These are phyloP conservation scores for Penicillium arizonense DNA, from an alignment of 495 filamentous ascomycete genomes.

Conservation along the genomic window DNA sequence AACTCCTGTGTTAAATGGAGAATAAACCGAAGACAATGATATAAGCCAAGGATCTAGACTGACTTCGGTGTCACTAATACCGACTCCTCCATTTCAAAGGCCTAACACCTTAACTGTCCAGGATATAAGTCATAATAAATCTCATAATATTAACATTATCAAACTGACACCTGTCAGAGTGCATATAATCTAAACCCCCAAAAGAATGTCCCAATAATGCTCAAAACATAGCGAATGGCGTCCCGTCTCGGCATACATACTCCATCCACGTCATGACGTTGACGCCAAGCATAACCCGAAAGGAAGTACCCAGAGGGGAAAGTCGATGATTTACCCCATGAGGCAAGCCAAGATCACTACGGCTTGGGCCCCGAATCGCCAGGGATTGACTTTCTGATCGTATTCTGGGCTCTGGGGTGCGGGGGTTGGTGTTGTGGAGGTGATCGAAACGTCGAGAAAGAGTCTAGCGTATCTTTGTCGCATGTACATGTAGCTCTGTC, in stretches of 20 bases:
- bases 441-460: constrained; percentile 21
- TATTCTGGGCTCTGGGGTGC: neutral
- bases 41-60: too few species aligned
- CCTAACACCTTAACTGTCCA: too few species aligned
- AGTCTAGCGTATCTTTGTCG: constrained; percentile 16
- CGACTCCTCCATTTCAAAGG: too few species aligned
- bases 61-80: too few species aligned
- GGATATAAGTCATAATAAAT: too few species aligned
- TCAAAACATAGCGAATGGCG: neutral
- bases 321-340: neutral
- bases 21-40: too few species aligned
- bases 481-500: neutral
- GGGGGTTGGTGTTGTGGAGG: constrained; percentile 4
- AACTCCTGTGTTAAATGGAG: too few species aligned
- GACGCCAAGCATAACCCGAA: constrained; percentile 21
- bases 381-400: constrained; percentile 1
- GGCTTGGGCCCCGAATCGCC: neutral
- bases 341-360: neutral
- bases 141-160: too few species aligned
- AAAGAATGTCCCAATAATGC: neutral
- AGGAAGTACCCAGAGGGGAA: constrained; percentile 7
- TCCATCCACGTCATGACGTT: constrained; percentile 18
- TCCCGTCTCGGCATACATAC: constrained; percentile 15
- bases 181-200: too few species aligned
- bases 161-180: too few species aligned